These are phyloP conservation scores for Tricholoma sp. DNA, from an alignment of 768 basidiomycete genomes.

Conservation along the genomic window DNA sequence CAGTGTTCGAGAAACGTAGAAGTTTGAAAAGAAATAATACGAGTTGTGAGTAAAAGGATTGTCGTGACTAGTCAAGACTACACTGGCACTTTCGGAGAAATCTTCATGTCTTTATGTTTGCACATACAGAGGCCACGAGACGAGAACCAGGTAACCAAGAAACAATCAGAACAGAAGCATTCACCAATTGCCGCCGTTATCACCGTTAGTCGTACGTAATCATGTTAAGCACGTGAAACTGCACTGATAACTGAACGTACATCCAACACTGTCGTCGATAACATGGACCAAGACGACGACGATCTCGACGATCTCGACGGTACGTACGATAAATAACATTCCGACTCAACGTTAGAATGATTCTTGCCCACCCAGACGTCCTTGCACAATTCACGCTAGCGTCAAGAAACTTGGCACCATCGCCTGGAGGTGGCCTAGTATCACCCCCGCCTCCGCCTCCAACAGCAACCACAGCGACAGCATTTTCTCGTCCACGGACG, in stretches of 20 bases:
- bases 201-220: too few species aligned
- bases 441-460: slow-evolving; percentile 31
- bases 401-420: slow-evolving; percentile 3
- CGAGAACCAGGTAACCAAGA: neutral
- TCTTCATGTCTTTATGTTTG: neutral
- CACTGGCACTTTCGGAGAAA: neutral
- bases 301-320: slow-evolving; percentile 70
- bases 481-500: slow-evolving; percentile 35
- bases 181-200: neutral
- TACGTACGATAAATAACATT: slow-evolving; percentile 18
- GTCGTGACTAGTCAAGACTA: too few species aligned
- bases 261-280: slow-evolving; percentile 8
- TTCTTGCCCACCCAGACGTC: slow-evolving; percentile 29
- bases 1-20: neutral
- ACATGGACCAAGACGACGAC: slow-evolving; percentile 32
- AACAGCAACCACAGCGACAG: slow-evolving; percentile 20
- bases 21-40: too few species aligned
- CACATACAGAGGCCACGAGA: neutral
- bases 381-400: slow-evolving; percentile 37
- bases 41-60: too few species aligned
- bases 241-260: too few species aligned
- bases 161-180: neutral
- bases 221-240: neutral
- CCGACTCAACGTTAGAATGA: neutral
- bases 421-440: slow-evolving; percentile 8